phyloP scores from a whole-genome alignment of 164 flowering plant genomes.

The Annona cherimola region DNA sequence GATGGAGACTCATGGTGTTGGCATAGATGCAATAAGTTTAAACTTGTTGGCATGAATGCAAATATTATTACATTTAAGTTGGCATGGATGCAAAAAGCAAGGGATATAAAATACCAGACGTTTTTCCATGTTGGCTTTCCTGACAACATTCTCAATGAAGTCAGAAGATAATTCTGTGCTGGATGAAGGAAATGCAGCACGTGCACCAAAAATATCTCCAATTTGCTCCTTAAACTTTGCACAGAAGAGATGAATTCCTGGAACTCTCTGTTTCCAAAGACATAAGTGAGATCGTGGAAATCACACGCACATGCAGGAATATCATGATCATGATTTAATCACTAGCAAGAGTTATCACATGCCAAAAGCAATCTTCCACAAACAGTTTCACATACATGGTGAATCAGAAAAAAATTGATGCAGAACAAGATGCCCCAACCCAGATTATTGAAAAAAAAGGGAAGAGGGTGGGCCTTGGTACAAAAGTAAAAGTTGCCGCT shows the following conservation, averaged over 20 bases:
- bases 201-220: slow-evolving; percentile 63
- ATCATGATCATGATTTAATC: background rate
- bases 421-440: too few species aligned
- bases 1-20: too few species aligned
- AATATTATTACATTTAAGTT: too few species aligned
- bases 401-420: too few species aligned
- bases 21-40: too few species aligned
- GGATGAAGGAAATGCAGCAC: slow-evolving; percentile 41
- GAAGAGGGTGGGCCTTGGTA: too few species aligned
- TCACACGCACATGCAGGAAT: background rate
- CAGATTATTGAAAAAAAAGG: too few species aligned
- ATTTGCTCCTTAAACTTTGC: slow-evolving; percentile 77
- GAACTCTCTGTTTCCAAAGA: slow-evolving; percentile 42
- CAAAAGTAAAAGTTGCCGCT: too few species aligned
- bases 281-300: slow-evolving; percentile 10
- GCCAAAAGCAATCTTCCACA: background rate
- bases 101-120: slow-evolving; percentile 48
- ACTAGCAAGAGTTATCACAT: background rate
- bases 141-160: slow-evolving; percentile 44
- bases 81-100: background rate
- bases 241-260: slow-evolving; percentile 64
- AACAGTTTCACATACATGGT: background rate
- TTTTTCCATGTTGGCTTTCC: slow-evolving; percentile 80
- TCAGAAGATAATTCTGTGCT: slow-evolving; percentile 31
- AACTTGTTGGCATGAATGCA: too few species aligned